A percentile compares a stretch with the other conserved stretches of the same genome.
Evolutionary conservation across 1,139 yeast genomes (phyloP).

Genomic region (Pichia norvegensis): DNA sequence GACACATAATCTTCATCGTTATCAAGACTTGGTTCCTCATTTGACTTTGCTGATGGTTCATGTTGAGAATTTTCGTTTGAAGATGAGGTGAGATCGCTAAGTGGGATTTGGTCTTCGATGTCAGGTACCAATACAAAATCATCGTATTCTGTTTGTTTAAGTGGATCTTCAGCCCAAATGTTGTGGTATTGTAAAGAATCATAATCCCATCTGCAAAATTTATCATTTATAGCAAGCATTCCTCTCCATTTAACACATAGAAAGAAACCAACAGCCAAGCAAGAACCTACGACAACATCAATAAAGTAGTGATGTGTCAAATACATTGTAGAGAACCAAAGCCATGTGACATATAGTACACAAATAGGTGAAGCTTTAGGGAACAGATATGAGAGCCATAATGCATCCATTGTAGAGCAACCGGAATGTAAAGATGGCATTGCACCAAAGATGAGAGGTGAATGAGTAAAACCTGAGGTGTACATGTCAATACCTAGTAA

Average conservation of each 20-base stretch:
- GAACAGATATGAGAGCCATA: slow-evolving; percentile 80
- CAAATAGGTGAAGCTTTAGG: slow-evolving; percentile 54
- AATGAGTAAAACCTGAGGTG: slow-evolving; percentile 75
- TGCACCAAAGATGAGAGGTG: slow-evolving; percentile 96
- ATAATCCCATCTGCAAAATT: slow-evolving; percentile 86
- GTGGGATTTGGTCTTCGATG: slow-evolving; percentile 10
- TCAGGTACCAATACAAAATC: slow-evolving; percentile 1
- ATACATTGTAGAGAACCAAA: slow-evolving; percentile 99
- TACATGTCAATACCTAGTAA: slow-evolving; percentile 78
- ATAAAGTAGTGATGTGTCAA: slow-evolving; percentile 92
- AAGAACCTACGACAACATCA: slow-evolving; percentile 75
- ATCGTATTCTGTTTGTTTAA: slow-evolving; percentile 5
- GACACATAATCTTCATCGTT: slow-evolving; percentile 1
- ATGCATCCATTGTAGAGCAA: slow-evolving; percentile 88
- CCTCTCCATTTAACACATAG: slow-evolving; percentile 19
- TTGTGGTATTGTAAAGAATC: slow-evolving; percentile 15
- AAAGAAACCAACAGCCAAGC: slow-evolving; percentile 23
- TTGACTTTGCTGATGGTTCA: not conserved
- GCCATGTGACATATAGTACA: slow-evolving; percentile 74
- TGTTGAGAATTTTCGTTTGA: slow-evolving; percentile 1
- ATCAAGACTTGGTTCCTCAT: not conserved
- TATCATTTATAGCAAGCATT: slow-evolving; percentile 28
- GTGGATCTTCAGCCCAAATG: slow-evolving; percentile 19
- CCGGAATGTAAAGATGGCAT: slow-evolving; percentile 92
- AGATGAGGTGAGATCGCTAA: slow-evolving; percentile 5